These are phyloP conservation scores for Pecoramyces ruminantium DNA, from an alignment of 192 early-diverging fungal species.

Conservation along the genomic window DNA sequence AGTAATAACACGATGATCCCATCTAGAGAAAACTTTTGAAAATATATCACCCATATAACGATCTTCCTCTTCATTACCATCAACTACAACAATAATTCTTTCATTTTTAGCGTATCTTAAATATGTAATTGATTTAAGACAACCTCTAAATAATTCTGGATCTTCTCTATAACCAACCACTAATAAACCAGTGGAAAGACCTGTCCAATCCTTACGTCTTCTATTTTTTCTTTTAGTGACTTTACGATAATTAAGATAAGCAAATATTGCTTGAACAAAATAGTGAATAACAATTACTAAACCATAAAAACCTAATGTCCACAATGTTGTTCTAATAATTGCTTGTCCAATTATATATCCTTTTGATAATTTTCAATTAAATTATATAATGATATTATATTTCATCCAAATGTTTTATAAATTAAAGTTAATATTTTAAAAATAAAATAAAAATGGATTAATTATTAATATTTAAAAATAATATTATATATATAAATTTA, in stretches of 20 bases:
- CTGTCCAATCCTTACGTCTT: neutral
- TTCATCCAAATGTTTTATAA: no score
- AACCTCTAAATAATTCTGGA: slow-evolving; percentile 7
- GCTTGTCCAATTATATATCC: neutral
- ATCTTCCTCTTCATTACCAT: slow-evolving; percentile 11
- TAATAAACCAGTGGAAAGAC: slow-evolving; percentile 5
- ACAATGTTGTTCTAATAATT: neutral
- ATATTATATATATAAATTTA: no score
- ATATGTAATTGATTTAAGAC: slow-evolving; percentile 3
- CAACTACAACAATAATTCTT: slow-evolving; percentile 11
- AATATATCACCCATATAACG: slow-evolving; percentile 9
- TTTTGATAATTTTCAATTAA: neutral
- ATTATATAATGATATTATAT: no score
- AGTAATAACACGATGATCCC: slow-evolving; percentile 3
- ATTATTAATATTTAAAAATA: no score
- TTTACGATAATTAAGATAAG: neutral
- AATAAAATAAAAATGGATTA: no score
- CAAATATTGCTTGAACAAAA: neutral
- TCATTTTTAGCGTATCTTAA: slow-evolving; percentile 9
- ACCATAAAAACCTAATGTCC: neutral
- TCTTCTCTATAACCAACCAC: slow-evolving; percentile 12
- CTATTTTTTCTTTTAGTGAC: neutral
- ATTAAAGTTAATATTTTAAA: no score
- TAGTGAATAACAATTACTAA: neutral
- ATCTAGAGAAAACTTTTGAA: slow-evolving; percentile 8